These are phyloP conservation scores for Blastobotrys terrestris DNA, from an alignment of 805 yeast genomes.

Conservation along the genomic window DNA sequence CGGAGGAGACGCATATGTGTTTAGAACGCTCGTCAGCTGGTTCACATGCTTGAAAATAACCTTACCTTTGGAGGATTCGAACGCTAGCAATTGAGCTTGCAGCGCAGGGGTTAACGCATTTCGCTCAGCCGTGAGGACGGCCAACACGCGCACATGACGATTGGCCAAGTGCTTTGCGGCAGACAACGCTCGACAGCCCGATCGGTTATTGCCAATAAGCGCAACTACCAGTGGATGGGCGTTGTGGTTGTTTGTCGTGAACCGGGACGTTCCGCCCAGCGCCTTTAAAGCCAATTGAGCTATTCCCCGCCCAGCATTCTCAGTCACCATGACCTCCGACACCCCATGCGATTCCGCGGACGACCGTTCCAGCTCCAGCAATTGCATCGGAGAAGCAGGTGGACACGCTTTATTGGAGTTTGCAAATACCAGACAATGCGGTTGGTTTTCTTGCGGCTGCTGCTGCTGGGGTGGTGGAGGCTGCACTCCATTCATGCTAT, in stretches of 20 bases:
- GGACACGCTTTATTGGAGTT: conserved; percentile 22
- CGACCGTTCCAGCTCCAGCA: conserved; percentile 66
- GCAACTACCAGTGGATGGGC: conserved; percentile 70
- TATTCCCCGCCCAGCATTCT: conserved; percentile 64
- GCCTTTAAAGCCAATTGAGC: conserved; percentile 52
- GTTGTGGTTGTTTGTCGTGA: conserved; percentile 63
- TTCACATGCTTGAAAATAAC: conserved; percentile 31
- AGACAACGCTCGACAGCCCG: conserved; percentile 72
- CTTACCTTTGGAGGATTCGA: conserved; percentile 52
- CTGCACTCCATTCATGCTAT: conserved; percentile 22
- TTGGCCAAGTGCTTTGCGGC: conserved; percentile 74
- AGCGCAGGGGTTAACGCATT: neutral
- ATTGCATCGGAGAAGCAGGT: conserved; percentile 66
- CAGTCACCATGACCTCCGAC: conserved; percentile 43
- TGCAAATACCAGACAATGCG: conserved; percentile 4
- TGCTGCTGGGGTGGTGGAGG: neutral
- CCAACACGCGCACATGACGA: conserved; percentile 43
- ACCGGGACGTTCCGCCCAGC: conserved; percentile 64
- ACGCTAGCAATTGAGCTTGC: conserved; percentile 45
- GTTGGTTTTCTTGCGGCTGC: neutral
- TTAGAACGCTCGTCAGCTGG: conserved; percentile 29
- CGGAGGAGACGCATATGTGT: conserved; percentile 58
- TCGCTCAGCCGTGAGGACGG: neutral
- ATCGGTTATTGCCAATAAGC: conserved; percentile 60
- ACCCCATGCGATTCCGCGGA: conserved; percentile 49